phyloP scores from a whole-genome alignment of 805 yeast genomes.

The Starmera dryadoides region DNA sequence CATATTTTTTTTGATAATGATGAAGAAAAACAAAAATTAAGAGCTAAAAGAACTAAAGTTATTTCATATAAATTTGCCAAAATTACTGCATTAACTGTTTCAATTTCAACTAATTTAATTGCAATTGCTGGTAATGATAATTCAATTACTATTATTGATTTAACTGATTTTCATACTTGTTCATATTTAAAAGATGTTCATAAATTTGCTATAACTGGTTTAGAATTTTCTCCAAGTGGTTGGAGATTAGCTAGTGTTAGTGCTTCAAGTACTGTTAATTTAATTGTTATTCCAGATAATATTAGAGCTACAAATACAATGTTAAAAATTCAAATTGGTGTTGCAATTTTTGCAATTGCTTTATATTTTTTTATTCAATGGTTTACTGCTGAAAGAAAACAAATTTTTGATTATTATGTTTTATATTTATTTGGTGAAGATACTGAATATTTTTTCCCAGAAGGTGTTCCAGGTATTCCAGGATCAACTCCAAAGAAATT shows the following conservation, averaged over 20 bases:
- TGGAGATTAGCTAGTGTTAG: conserved; percentile 62
- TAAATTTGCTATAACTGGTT: conserved; percentile 68
- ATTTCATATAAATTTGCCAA: conserved; percentile 45
- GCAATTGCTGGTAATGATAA: conserved; percentile 49
- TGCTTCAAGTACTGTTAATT: conserved; percentile 67
- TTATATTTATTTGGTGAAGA: neutral
- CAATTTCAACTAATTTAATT: conserved; percentile 25
- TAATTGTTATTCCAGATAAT: conserved; percentile 50
- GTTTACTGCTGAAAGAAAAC: conserved; percentile 11
- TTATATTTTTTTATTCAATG: conserved; percentile 4
- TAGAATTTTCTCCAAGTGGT: conserved; percentile 64
- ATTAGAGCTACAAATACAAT: conserved; percentile 15
- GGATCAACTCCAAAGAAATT: neutral
- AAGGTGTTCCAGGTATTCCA: neutral
- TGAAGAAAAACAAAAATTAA: conserved; percentile 6
- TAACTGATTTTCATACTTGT: conserved; percentile 42
- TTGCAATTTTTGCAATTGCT: conserved; percentile 4
- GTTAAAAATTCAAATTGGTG: conserved; percentile 5
- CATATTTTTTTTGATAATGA: conserved; percentile 15
- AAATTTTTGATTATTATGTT: neutral
- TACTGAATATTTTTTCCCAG: neutral
- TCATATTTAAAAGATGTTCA: conserved; percentile 60
- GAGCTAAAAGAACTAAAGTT: conserved; percentile 31
- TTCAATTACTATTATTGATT: conserved; percentile 50
- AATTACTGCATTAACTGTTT: conserved; percentile 46